phyloP scores from a whole-genome alignment of 805 yeast genomes.

The Schizosaccharomyces lindneri region DNA sequence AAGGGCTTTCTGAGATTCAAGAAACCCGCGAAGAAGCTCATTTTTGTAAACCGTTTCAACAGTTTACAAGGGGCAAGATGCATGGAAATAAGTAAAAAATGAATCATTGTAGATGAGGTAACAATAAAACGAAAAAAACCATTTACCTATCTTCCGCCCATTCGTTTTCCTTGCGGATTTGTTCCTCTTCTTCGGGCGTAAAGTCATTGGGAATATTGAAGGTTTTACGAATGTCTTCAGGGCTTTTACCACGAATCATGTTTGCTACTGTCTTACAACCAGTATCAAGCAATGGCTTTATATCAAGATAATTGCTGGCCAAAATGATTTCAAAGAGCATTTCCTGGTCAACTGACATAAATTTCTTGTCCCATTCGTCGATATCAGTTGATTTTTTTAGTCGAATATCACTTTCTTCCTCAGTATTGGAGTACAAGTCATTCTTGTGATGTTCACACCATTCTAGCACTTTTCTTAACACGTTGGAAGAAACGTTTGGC shows the following conservation, averaged over 20 bases:
- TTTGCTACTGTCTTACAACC: slow-evolving; percentile 26
- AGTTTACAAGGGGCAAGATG: background rate
- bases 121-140: background rate
- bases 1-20: no score
- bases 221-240: slow-evolving; percentile 22
- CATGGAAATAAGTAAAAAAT: background rate
- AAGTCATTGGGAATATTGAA: slow-evolving; percentile 23
- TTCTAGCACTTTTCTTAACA: slow-evolving; percentile 71
- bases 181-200: slow-evolving; percentile 25
- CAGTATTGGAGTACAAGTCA: slow-evolving; percentile 35
- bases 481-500: slow-evolving; percentile 65
- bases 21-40: no score
- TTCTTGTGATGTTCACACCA: slow-evolving; percentile 85
- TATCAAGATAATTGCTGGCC: slow-evolving; percentile 23
- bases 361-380: slow-evolving; percentile 87
- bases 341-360: slow-evolving; percentile 67
- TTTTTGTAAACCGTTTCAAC: no score
- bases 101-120: background rate
- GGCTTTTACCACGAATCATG: slow-evolving; percentile 23
- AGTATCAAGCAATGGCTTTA: slow-evolving; percentile 21
- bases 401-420: slow-evolving; percentile 44
- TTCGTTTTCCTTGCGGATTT: slow-evolving; percentile 20
- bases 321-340: slow-evolving; percentile 24
- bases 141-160: slow-evolving; percentile 20
- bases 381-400: slow-evolving; percentile 57